These are phyloP conservation scores for Leccinum pachyderme DNA, from an alignment of 1,284 basidiomycete genomes.

Conservation along the genomic window DNA sequence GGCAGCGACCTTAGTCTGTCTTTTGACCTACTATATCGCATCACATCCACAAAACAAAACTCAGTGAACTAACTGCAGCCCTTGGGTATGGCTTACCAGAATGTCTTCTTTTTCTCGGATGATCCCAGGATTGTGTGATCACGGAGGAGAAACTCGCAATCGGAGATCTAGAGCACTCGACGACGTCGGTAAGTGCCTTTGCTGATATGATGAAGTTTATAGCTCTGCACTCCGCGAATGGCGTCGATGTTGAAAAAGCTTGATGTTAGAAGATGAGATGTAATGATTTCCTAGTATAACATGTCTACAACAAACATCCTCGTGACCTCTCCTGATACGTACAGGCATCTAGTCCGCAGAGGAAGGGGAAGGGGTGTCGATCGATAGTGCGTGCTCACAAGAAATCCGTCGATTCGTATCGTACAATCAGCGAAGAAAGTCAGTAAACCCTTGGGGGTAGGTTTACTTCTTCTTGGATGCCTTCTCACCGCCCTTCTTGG, in stretches of 20 bases:
- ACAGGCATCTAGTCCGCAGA: neutral
- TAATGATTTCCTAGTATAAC: neutral
- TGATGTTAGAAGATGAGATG: neutral
- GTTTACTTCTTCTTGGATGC: constrained; percentile 32
- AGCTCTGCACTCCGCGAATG: neutral
- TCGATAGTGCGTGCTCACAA: constrained; percentile 2
- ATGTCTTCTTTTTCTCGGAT: neutral
- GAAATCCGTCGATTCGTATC: constrained; percentile 4
- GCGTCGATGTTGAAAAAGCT: neutral
- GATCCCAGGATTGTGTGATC: neutral
- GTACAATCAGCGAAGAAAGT: constrained; percentile 5
- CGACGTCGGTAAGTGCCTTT: neutral
- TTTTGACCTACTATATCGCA: neutral
- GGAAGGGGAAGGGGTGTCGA: neutral
- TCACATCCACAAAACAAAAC: neutral
- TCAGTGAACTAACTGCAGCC: neutral
- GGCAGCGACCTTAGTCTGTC: neutral
- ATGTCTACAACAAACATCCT: constrained; percentile 10
- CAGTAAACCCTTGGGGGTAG: neutral
- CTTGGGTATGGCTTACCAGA: neutral
- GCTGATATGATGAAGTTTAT: neutral
- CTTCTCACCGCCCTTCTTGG: constrained; percentile 22
- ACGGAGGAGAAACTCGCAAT: neutral
- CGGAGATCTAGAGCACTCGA: neutral
- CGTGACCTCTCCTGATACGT: neutral